Evolutionary conservation across 805 yeast species (phyloP).

Genomic region (Lipomyces lipofer): DNA sequence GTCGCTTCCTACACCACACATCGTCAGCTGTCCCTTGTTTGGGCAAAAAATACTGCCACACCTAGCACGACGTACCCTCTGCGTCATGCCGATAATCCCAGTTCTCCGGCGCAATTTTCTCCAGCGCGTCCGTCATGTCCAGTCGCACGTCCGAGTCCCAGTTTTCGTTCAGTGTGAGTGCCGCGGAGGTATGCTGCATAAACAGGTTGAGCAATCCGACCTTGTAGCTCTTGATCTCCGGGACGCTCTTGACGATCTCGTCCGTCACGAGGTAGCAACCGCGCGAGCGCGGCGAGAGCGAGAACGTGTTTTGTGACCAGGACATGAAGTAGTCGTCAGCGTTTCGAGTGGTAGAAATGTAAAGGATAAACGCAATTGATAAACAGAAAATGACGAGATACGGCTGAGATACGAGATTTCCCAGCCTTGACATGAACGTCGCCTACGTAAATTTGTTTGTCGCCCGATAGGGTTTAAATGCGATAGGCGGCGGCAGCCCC

Average conservation of each 20-base stretch:
- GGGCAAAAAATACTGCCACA: background rate
- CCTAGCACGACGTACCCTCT: constrained; percentile 52
- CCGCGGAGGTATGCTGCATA: constrained; percentile 79
- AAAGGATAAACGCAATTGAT: too few relatives aligned
- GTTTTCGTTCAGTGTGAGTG: constrained; percentile 72
- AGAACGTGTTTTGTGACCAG: constrained; percentile 27
- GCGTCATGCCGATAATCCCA: constrained; percentile 60
- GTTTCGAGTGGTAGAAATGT: too few relatives aligned
- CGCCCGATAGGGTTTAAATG: too few relatives aligned
- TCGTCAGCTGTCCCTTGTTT: background rate
- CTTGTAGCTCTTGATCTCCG: constrained; percentile 59
- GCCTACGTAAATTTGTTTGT: background rate
- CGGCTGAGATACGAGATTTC: background rate
- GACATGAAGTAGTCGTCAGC: too few relatives aligned
- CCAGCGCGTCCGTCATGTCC: constrained; percentile 66
- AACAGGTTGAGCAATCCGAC: constrained; percentile 67
- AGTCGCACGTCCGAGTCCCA: constrained; percentile 75
- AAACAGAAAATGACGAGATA: too few relatives aligned
- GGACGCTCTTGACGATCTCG: constrained; percentile 57
- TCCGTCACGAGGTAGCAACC: constrained; percentile 74
- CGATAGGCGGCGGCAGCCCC: too few relatives aligned
- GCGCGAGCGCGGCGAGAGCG: constrained; percentile 49
- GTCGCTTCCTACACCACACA: constrained; percentile 53
- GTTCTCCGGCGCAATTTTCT: constrained; percentile 67
- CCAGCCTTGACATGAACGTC: background rate